These are phyloP conservation scores for Entomortierella lignicola DNA, from an alignment of 192 early-diverging fungal species.

Conservation along the genomic window DNA sequence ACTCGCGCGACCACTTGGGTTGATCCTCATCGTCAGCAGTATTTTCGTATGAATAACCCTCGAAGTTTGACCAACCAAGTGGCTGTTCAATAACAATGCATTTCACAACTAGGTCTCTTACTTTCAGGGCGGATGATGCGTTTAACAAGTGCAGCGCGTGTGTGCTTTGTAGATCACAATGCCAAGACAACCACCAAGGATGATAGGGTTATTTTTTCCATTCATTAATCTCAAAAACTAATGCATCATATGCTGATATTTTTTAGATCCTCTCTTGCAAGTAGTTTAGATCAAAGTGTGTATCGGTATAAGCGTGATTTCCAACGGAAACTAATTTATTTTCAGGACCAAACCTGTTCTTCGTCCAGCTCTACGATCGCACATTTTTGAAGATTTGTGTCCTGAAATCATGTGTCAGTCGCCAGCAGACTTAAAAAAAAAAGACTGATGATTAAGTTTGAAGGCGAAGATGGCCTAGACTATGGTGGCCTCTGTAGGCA, in stretches of 20 bases:
- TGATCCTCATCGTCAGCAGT: slow-evolving; percentile 81
- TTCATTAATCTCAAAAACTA: neutral
- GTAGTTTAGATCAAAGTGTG: slow-evolving; percentile 86
- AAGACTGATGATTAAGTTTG: slow-evolving; percentile 98
- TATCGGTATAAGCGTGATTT: slow-evolving; percentile 99
- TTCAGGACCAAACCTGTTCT: slow-evolving; percentile 93
- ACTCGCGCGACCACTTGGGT: slow-evolving; percentile 91
- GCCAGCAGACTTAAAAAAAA: slow-evolving; percentile 92
- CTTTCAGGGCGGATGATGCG: slow-evolving; percentile 99
- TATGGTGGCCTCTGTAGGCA: slow-evolving; percentile 95
- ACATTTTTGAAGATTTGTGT: slow-evolving; percentile 96
- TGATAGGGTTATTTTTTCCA: slow-evolving; percentile 52
- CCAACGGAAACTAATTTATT: slow-evolving; percentile 96
- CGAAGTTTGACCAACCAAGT: slow-evolving; percentile 63
- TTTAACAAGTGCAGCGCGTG: slow-evolving; percentile 90
- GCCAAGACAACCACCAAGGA: slow-evolving; percentile 99
- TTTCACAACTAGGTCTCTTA: slow-evolving; percentile 84
- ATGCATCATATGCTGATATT: neutral
- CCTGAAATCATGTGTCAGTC: slow-evolving; percentile 94
- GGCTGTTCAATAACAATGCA: slow-evolving; percentile 74
- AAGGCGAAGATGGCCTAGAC: slow-evolving; percentile 97
- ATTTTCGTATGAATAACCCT: slow-evolving; percentile 62
- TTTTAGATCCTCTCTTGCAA: slow-evolving; percentile 76
- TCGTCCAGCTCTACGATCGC: slow-evolving; percentile 80
- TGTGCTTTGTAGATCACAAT: slow-evolving; percentile 99